A percentile compares a stretch with the other conserved stretches of the same genome.
phyloP scores from a whole-genome alignment of 768 basidiomycete genomes.

The Agaricus blazei region DNA sequence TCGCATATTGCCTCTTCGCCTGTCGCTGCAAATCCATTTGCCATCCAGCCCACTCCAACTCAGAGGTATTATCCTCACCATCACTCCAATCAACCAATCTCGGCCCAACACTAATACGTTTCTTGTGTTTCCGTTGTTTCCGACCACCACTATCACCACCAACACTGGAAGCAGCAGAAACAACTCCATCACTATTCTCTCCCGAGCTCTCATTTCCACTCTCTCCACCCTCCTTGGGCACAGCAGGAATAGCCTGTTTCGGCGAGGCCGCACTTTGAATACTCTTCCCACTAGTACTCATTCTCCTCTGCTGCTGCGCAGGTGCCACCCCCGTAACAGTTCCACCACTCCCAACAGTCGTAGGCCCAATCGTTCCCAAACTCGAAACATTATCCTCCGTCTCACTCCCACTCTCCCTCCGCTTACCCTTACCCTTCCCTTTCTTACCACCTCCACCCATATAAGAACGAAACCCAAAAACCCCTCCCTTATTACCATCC shows the following conservation, averaged over 20 bases:
- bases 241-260: background rate
- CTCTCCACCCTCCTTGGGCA: constrained; percentile 1
- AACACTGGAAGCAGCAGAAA: background rate
- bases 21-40: constrained; percentile 46
- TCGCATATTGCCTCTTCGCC: constrained; percentile 15
- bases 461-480: background rate
- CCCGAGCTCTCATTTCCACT: constrained; percentile 8
- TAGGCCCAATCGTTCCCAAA: constrained; percentile 9
- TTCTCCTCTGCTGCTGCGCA: constrained; percentile 3
- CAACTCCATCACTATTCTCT: constrained; percentile 10
- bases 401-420: constrained; percentile 2
- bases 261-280: background rate
- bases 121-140: too few species aligned
- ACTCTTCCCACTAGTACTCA: constrained; percentile 8
- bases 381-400: constrained; percentile 8
- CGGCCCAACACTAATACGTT: too few species aligned
- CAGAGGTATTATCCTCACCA: constrained; percentile 38
- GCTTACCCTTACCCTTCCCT: constrained; percentile 15
- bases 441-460: background rate
- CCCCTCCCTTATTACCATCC: constrained; percentile 9
- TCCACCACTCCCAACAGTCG: constrained; percentile 9
- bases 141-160: background rate
- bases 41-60: constrained; percentile 69
- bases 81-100: constrained; percentile 26
- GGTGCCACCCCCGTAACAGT: constrained; percentile 10